Conservation (phyloP, 345 rosid genomes). For the Eucalyptus coolabah region DNA sequence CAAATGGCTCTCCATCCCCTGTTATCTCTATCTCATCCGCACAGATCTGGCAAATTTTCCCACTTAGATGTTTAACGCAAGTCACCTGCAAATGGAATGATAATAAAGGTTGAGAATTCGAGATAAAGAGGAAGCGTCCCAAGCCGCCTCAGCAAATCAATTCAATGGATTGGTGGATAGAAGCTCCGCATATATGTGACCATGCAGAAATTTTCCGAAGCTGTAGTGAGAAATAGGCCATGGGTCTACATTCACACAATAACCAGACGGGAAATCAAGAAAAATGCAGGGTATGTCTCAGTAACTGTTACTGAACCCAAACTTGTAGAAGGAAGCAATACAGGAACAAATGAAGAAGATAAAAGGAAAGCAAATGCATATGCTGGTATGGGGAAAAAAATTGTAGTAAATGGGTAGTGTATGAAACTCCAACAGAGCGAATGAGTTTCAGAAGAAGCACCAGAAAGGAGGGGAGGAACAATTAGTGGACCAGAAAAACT, state of each 20-base stretch:
- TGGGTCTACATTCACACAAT: not conserved
- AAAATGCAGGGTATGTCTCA: not conserved
- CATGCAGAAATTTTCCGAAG: not conserved
- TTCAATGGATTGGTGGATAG: not conserved
- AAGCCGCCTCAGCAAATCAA: not conserved
- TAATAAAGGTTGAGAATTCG: not conserved
- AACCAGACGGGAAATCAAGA: not conserved
- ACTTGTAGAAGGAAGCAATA: not conserved
- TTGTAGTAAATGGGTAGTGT: not conserved
- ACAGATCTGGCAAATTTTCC: slow-evolving; percentile 87
- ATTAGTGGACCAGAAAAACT: not conserved
- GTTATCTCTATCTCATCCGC: slow-evolving; percentile 75
- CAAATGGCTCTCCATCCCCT: slow-evolving; percentile 70
- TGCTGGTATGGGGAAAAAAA: not conserved
- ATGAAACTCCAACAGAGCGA: not conserved
- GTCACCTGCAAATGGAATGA: slow-evolving; percentile 32
- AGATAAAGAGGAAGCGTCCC: not conserved
- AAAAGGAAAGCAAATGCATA: not conserved
- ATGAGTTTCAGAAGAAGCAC: not conserved
- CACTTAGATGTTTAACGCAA: slow-evolving; percentile 55
- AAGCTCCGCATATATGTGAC: not conserved
- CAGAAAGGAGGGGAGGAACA: not conserved
- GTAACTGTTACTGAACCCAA: not conserved
- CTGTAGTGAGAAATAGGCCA: not conserved
- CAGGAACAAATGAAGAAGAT: not conserved